A percentile compares a stretch with the other conserved stretches of the same genome.
Evolutionary conservation across 495 filamentous ascomycete species (phyloP).

Genomic region (Penicillium subrubescens): DNA sequence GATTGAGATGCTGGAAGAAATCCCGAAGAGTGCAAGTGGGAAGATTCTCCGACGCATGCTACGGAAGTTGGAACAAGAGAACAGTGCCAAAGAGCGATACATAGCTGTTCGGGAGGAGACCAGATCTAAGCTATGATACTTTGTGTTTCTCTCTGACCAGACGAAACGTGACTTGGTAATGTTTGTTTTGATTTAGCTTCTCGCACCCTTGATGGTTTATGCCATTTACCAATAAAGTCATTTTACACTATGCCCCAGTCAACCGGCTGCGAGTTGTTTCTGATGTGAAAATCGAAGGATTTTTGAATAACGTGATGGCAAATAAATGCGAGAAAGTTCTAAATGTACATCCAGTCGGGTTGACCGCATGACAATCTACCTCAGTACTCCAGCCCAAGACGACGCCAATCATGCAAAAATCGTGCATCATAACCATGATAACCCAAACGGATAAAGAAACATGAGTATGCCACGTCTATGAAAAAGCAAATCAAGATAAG

Average conservation of each 20-base stretch:
- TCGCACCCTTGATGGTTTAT: too few relatives aligned
- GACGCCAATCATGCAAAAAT: constrained; percentile 7
- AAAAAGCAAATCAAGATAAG: background rate
- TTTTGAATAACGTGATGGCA: too few relatives aligned
- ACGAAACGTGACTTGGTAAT: background rate
- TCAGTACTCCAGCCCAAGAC: constrained; percentile 17
- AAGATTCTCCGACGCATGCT: constrained; percentile 67
- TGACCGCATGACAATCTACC: background rate
- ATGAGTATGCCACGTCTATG: constrained; percentile 1
- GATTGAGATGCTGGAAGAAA: constrained; percentile 61
- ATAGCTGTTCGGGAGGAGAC: constrained; percentile 40
- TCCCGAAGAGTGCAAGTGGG: constrained; percentile 69
- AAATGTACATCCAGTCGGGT: constrained; percentile 8
- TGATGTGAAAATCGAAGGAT: too few relatives aligned
- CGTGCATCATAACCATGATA: constrained; percentile 12
- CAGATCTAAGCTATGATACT: constrained; percentile 42
- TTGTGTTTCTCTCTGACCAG: background rate
- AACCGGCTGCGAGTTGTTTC: too few relatives aligned
- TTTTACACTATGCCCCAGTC: too few relatives aligned
- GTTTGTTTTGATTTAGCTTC: too few relatives aligned
- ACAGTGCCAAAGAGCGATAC: constrained; percentile 23
- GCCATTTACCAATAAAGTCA: background rate
- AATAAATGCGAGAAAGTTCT: background rate
- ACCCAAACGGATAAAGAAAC: constrained; percentile 1
- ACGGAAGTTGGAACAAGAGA: constrained; percentile 38